Conservation (phyloP, 176 grass and related monocot genomes). For the Oryza officinalis region DNA sequence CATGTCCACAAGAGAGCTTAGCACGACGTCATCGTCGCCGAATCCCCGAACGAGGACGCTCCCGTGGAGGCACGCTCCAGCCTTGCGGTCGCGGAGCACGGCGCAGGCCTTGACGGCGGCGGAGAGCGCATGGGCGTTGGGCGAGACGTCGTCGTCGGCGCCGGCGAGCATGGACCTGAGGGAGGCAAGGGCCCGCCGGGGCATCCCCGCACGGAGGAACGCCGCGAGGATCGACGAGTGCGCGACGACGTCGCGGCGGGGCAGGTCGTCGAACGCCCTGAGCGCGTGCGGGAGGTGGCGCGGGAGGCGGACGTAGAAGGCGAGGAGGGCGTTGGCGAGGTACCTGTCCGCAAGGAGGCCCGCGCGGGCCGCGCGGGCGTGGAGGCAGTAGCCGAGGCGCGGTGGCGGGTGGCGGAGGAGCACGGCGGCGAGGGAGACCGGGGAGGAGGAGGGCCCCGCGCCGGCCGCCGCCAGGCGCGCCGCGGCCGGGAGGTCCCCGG, state of each 20-base stretch:
- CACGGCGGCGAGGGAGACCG: constrained; percentile 40
- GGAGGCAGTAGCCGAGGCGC: constrained; percentile 33
- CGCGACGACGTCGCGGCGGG: constrained; percentile 67
- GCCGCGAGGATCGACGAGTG: constrained; percentile 81
- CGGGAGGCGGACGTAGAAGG: constrained; percentile 71
- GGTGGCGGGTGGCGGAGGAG: constrained; percentile 44
- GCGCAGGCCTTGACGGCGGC: constrained; percentile 77
- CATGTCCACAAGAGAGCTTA: constrained; percentile 69
- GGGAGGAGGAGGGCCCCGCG: constrained; percentile 18
- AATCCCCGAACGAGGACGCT: constrained; percentile 56
- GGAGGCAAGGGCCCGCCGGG: constrained; percentile 49
- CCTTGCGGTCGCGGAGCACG: constrained; percentile 44
- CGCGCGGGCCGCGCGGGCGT: constrained; percentile 20
- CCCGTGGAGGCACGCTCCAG: constrained; percentile 70
- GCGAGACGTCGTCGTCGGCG: constrained; percentile 47
- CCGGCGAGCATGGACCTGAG: constrained; percentile 56
- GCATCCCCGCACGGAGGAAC: constrained; percentile 50
- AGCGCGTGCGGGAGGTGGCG: constrained; percentile 52
- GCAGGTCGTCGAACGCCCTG: constrained; percentile 74
- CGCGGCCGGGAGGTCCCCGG: constrained; percentile 28
- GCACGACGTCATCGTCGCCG: constrained; percentile 53
- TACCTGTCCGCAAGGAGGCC: constrained; percentile 44
- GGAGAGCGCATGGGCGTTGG: constrained; percentile 73
- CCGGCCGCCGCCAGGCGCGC: constrained; percentile 41
- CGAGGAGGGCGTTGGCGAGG: constrained; percentile 54